A percentile compares a stretch with the other conserved stretches of the same genome.
phyloP scores from a whole-genome alignment of 2,329 filamentous ascomycete species.

The Chrysoporthe cubensis region DNA sequence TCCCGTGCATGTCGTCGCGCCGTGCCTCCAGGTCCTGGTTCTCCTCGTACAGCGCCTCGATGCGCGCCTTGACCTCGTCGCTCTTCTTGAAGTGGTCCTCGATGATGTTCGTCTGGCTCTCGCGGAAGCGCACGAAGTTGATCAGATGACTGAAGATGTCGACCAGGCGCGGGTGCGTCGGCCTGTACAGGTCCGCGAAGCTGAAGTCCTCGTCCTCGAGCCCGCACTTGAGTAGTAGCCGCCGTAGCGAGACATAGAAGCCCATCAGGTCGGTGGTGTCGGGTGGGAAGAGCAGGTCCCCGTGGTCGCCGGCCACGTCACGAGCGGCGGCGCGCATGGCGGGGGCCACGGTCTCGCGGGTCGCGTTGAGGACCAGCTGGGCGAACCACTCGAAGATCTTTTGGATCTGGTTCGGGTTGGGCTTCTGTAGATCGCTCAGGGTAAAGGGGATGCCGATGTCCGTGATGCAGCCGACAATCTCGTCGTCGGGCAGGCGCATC shows the following conservation, averaged over 20 bases:
- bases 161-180: slow-evolving; percentile 85
- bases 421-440: slow-evolving; percentile 86
- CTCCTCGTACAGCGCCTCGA: slow-evolving; percentile 81
- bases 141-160: slow-evolving; percentile 98
- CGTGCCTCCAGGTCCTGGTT: slow-evolving; percentile 86
- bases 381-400: slow-evolving; percentile 99
- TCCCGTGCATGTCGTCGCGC: slow-evolving; percentile 78
- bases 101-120: slow-evolving; percentile 86
- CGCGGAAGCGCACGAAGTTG: slow-evolving; percentile 97
- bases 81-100: slow-evolving; percentile 93
- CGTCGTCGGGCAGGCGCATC: slow-evolving; percentile 66
- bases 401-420: slow-evolving; percentile 91
- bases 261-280: slow-evolving; percentile 95
- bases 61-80: slow-evolving; percentile 82
- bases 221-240: slow-evolving; percentile 82
- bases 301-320: slow-evolving; percentile 78
- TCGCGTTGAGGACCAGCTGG: slow-evolving; percentile 90
- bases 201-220: slow-evolving; percentile 93
- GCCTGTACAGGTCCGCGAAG: slow-evolving; percentile 88
- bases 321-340: slow-evolving; percentile 93
- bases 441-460: slow-evolving; percentile 94
- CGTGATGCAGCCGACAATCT: slow-evolving; percentile 96
- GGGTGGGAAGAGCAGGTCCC: slow-evolving; percentile 76
- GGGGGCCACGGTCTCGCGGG: slow-evolving; percentile 89
- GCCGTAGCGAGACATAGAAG: slow-evolving; percentile 84